These are phyloP conservation scores for Boechera retrofracta DNA, from an alignment of 345 rosid species.

Conservation along the genomic window DNA sequence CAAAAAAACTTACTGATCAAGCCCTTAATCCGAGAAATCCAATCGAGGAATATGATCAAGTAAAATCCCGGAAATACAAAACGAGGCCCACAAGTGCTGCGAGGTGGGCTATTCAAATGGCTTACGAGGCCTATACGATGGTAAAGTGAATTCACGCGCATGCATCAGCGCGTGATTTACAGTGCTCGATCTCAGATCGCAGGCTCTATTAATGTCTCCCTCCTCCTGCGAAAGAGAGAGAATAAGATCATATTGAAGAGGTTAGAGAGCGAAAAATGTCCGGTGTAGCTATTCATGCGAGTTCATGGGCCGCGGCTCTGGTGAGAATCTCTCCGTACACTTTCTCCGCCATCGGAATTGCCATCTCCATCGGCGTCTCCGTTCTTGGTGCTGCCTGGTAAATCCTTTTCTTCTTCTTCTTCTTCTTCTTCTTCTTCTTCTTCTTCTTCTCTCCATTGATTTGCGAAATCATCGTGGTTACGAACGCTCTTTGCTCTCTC, in stretches of 20 bases:
- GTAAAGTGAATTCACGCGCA: slow-evolving; percentile 8
- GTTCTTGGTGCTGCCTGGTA: slow-evolving; percentile 99
- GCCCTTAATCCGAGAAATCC: too few relatives aligned
- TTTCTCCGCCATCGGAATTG: slow-evolving; percentile 95
- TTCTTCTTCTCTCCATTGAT: background rate
- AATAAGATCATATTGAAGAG: background rate
- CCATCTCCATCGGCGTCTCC: slow-evolving; percentile 92
- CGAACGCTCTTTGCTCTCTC: background rate
- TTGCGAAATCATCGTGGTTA: slow-evolving; percentile 5
- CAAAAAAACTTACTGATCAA: too few relatives aligned
- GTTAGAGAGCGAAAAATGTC: slow-evolving; percentile 39
- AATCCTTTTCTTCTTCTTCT: slow-evolving; percentile 1
- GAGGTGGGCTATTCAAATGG: background rate
- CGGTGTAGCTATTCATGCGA: slow-evolving; percentile 49
- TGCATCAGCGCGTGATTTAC: background rate
- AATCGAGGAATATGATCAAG: too few relatives aligned
- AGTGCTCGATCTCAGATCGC: slow-evolving; percentile 4
- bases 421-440: background rate
- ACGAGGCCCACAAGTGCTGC: background rate
- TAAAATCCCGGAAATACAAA: background rate
- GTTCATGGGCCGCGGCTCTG: slow-evolving; percentile 84
- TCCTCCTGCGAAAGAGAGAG: slow-evolving; percentile 6
- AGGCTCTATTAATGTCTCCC: background rate
- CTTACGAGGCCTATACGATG: background rate
- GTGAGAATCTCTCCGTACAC: slow-evolving; percentile 90